Percentiles rank a stretch among this genome's conserved stretches.
Conservation (phyloP, 2,329 filamentous ascomycete genomes). For the Ophiostoma quercus region DNA sequence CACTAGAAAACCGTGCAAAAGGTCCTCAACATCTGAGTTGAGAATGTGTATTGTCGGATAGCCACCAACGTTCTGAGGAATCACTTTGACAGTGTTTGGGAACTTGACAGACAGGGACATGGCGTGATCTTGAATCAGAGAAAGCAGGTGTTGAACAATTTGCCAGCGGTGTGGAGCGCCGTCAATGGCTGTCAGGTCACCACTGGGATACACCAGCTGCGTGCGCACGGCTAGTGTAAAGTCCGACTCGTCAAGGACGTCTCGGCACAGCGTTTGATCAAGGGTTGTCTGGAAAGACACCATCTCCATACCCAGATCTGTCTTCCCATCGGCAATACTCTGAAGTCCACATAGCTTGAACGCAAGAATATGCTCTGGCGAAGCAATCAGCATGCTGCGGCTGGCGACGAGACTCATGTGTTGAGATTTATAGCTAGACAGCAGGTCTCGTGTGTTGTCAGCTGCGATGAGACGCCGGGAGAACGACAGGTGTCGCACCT, state of each 20-base stretch:
- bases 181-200: slow-evolving; percentile 45
- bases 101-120: slow-evolving; percentile 37
- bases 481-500: slow-evolving; percentile 54
- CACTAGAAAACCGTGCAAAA: slow-evolving; percentile 39
- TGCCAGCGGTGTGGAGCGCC: slow-evolving; percentile 51
- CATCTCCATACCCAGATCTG: slow-evolving; percentile 42
- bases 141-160: slow-evolving; percentile 39
- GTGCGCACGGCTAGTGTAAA: slow-evolving; percentile 50
- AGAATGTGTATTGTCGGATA: slow-evolving; percentile 58
- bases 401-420: slow-evolving; percentile 38
- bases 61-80: slow-evolving; percentile 35
- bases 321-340: slow-evolving; percentile 45
- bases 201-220: slow-evolving; percentile 54
- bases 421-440: neutral
- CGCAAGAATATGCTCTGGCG: slow-evolving; percentile 61
- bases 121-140: slow-evolving; percentile 38
- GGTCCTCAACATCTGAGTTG: slow-evolving; percentile 42
- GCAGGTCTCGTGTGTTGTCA: neutral
- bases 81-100: slow-evolving; percentile 44
- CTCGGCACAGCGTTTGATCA: slow-evolving; percentile 42
- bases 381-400: slow-evolving; percentile 52
- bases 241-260: slow-evolving; percentile 62
- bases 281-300: slow-evolving; percentile 49
- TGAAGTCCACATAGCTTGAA: slow-evolving; percentile 60
- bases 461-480: slow-evolving; percentile 45